These are phyloP conservation scores for Rhodofomes roseus DNA, from an alignment of 1,284 basidiomycete species.

Conservation along the genomic window DNA sequence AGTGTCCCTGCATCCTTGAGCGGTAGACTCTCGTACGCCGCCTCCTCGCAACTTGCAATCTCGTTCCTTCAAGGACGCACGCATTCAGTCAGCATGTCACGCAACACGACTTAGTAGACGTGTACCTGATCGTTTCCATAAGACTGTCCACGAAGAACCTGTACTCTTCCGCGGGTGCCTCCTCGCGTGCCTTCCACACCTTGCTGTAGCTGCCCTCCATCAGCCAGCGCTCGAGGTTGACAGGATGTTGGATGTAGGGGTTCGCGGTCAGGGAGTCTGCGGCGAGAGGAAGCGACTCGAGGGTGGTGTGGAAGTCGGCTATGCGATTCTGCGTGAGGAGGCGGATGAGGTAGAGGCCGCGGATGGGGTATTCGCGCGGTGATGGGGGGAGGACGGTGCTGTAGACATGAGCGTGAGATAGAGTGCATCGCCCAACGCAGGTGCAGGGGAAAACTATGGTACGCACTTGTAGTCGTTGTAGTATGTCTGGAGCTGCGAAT, in stretches of 20 bases:
- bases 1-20: slow-evolving; percentile 86
- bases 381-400: slow-evolving; percentile 79
- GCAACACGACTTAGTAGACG: neutral
- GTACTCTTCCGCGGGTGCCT: slow-evolving; percentile 86
- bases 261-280: slow-evolving; percentile 72
- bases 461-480: slow-evolving; percentile 83
- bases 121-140: slow-evolving; percentile 87
- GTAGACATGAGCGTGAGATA: neutral
- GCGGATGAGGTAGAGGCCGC: slow-evolving; percentile 92
- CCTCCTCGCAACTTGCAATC: slow-evolving; percentile 91
- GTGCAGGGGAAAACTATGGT: neutral
- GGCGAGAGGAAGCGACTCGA: slow-evolving; percentile 87
- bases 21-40: slow-evolving; percentile 85
- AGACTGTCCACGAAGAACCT: slow-evolving; percentile 87
- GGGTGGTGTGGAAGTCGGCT: slow-evolving; percentile 98
- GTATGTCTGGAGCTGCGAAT: slow-evolving; percentile 89
- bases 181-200: slow-evolving; percentile 92
- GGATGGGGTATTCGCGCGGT: slow-evolving; percentile 82
- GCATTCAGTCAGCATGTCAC: neutral
- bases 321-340: slow-evolving; percentile 95
- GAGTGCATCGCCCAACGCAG: neutral
- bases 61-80: slow-evolving; percentile 68
- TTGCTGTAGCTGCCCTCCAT: slow-evolving; percentile 99
- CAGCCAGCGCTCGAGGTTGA: slow-evolving; percentile 93
- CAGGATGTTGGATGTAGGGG: slow-evolving; percentile 80